phyloP scores from a whole-genome alignment of 164 flowering plant genomes.

The Stephania japonica region DNA sequence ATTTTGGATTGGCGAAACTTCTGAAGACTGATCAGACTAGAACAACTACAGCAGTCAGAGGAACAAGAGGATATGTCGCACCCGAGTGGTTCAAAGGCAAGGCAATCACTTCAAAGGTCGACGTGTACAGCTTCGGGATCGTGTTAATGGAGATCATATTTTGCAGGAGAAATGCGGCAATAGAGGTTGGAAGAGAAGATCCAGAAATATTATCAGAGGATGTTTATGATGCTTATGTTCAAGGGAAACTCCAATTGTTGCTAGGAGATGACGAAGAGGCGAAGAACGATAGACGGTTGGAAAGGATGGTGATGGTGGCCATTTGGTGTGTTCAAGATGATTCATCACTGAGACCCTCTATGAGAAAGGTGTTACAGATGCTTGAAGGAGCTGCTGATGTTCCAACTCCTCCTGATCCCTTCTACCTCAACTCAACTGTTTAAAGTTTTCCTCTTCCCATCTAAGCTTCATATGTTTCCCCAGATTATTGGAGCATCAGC shows the following conservation, averaged over 20 bases:
- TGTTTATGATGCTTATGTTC: conserved; percentile 19
- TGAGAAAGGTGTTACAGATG: conserved; percentile 23
- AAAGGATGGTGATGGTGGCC: conserved; percentile 19
- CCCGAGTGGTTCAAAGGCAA: conserved; percentile 25
- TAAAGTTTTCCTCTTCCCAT: background rate
- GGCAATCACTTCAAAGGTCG: conserved; percentile 24
- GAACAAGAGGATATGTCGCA: conserved; percentile 24
- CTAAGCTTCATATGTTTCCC: background rate
- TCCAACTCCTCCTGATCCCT: conserved; percentile 17
- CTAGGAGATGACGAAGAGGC: conserved; percentile 21
- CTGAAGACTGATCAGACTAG: conserved; percentile 16
- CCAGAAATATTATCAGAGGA: conserved; percentile 11
- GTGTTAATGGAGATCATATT: conserved; percentile 24
- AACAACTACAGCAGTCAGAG: conserved; percentile 19
- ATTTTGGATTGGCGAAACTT: conserved; percentile 29
- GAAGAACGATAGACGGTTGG: conserved; percentile 11
- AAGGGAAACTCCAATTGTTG: conserved; percentile 3
- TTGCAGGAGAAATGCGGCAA: conserved; percentile 11
- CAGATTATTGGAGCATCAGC: no score
- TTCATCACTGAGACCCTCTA: conserved; percentile 19
- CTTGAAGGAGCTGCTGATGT: conserved; percentile 21
- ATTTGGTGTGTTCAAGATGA: conserved; percentile 28
- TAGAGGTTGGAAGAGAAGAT: conserved; percentile 5
- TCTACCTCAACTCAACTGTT: background rate
- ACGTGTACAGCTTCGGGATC: conserved; percentile 26